Evolutionary conservation across 2,329 filamentous ascomycete species (phyloP).

Genomic region (Pseudogymnoascus sp.): DNA sequence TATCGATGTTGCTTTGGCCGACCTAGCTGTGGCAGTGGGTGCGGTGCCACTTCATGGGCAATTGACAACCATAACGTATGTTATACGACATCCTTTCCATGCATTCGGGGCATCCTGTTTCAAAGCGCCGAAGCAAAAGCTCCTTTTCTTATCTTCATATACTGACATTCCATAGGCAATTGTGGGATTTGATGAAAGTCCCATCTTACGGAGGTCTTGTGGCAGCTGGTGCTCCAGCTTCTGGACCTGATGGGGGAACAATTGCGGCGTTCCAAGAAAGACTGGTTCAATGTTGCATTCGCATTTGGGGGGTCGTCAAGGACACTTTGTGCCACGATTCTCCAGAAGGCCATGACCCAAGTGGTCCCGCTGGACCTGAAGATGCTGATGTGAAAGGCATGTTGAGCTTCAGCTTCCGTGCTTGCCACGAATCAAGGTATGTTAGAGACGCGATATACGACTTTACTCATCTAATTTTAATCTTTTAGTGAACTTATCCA

Average conservation of each 20-base stretch:
- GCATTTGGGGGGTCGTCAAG: slow-evolving; percentile 71
- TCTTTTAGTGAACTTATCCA: slow-evolving; percentile 61
- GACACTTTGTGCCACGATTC: slow-evolving; percentile 86
- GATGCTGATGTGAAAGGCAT: slow-evolving; percentile 79
- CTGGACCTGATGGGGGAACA: not conserved
- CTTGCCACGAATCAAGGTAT: slow-evolving; percentile 88
- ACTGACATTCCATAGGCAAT: slow-evolving; percentile 2
- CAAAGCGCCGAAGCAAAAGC: not conserved
- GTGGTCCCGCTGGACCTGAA: slow-evolving; percentile 65
- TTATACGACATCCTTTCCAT: not conserved
- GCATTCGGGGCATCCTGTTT: not conserved
- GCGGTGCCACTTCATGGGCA: slow-evolving; percentile 62
- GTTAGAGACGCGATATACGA: slow-evolving; percentile 13
- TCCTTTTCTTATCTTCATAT: not conserved
- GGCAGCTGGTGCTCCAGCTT: slow-evolving; percentile 13
- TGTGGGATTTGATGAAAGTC: slow-evolving; percentile 10
- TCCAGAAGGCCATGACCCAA: slow-evolving; percentile 77
- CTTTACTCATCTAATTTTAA: not conserved
- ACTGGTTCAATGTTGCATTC: slow-evolving; percentile 53
- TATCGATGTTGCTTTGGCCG: slow-evolving; percentile 51
- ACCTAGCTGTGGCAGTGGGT: slow-evolving; percentile 60
- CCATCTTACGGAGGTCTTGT: slow-evolving; percentile 8
- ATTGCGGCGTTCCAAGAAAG: slow-evolving; percentile 37
- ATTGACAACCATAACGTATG: slow-evolving; percentile 58
- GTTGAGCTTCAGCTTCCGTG: slow-evolving; percentile 89